Base-by-base conservation (phyloP, 306 rosid species). In the Cyclanthera cordifolia region DNA sequence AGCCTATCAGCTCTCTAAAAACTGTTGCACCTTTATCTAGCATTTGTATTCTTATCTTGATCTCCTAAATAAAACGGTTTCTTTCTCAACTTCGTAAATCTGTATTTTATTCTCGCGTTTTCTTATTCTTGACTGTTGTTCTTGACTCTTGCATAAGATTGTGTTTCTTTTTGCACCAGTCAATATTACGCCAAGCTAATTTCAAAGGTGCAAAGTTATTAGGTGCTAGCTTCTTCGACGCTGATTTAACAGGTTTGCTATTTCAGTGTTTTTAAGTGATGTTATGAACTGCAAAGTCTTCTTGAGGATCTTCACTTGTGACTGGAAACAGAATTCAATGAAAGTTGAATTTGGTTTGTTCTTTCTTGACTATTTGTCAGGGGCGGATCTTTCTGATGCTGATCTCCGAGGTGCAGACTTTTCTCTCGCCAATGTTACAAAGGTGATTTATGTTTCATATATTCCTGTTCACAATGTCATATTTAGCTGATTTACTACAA, bases 161-260 rank as follows among this genome's bases (percentile, higher is more conserved):
- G 5, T 15, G 23, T 71, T 34, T 13, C 49, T 65, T 69, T 24
- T 51, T 11, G 67, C 76, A 6, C 85, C 84, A 89, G 98, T 92
- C 96, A 11, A 92, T 89, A 67, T 69, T 89, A 69, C 71, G 95
- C 67, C 95, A 90, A 76, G 82, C 95, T 37, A 93, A 93, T 81
- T 93, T 93, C 46, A 85, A 77, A 74, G 95, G 96, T 73, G 90
- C 99, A 8, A 93, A 90, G 73, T 81, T 93, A 75, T 49, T 92
- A 65, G 96, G 95, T 69, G 96, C 95, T 66, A 87, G 96, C 87
- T 89, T 93, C 90, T 93, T 93, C 53, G 96, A 87, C 79, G 86
- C 96, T 66, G 99, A 93, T 83, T 84, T 87, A 79, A 93, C 96
- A 56, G 94, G 98, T 90, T 71, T 43, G 59, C 3, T 49, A 0